Evolutionary conservation across 768 basidiomycete species (phyloP).

Genomic region (Phaffia australis): DNA sequence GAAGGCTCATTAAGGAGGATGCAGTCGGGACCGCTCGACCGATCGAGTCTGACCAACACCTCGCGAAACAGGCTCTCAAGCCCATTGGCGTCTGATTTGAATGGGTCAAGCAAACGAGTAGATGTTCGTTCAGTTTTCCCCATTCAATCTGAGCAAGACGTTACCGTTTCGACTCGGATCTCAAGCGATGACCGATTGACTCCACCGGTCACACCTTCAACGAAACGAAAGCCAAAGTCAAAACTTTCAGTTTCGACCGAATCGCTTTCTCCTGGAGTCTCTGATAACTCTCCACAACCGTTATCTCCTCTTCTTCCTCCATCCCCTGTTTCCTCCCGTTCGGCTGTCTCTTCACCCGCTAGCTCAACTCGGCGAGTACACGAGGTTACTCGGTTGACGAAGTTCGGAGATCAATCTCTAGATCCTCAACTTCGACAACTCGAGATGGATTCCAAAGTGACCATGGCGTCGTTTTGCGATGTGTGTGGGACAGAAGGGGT

Average conservation of each 20-base stretch:
- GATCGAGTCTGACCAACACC: no score
- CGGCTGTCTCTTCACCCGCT: background rate
- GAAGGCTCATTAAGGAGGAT: constrained; percentile 19
- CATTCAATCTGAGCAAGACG: background rate
- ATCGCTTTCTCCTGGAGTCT: background rate
- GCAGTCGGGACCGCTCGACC: no score
- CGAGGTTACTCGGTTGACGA: constrained; percentile 1
- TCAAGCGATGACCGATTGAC: background rate
- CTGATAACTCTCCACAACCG: background rate
- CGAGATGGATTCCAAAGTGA: constrained; percentile 23
- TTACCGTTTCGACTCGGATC: background rate
- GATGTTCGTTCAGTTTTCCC: background rate
- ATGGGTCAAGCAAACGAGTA: background rate
- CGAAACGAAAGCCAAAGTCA: background rate
- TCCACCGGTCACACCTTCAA: background rate
- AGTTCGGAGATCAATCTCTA: constrained; percentile 21
- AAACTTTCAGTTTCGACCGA: background rate
- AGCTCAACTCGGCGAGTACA: background rate
- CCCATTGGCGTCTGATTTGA: background rate
- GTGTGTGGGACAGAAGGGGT: constrained; percentile 23
- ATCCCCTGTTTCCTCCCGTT: background rate
- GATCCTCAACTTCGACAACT: constrained; percentile 25
- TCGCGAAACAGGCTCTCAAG: background rate
- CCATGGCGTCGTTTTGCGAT: constrained; percentile 3
- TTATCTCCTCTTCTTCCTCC: background rate